Percentiles rank a stretch among this genome's conserved stretches.
These are phyloP conservation scores for Iris pallida DNA, from an alignment of 116 monocot species.

Conservation along the genomic window DNA sequence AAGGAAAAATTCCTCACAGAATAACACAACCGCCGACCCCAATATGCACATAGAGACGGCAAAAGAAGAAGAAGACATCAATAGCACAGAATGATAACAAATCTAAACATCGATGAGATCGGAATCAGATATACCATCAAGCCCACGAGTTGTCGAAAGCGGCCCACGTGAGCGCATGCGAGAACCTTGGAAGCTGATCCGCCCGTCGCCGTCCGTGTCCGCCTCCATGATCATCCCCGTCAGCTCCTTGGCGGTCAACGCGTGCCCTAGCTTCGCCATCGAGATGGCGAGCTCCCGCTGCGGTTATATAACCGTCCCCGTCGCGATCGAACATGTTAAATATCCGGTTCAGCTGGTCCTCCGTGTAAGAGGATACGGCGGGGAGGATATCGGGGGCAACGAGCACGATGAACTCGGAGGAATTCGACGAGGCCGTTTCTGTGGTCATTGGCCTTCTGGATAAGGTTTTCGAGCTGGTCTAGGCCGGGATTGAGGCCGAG, in stretches of 20 bases:
- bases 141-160: conserved; percentile 64
- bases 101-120: too few relatives aligned
- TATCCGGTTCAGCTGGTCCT: conserved; percentile 70
- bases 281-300: conserved; percentile 84
- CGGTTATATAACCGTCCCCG: conserved; percentile 81
- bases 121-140: conserved; percentile 16
- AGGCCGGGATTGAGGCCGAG: conserved; percentile 67
- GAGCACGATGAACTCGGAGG: conserved; percentile 74
- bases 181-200: conserved; percentile 75
- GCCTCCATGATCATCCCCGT: conserved; percentile 94
- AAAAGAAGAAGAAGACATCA: too few relatives aligned
- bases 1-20: too few relatives aligned
- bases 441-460: conserved; percentile 70
- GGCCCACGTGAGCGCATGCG: conserved; percentile 68
- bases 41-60: too few relatives aligned
- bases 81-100: too few relatives aligned
- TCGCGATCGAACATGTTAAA: conserved; percentile 78
- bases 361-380: conserved; percentile 64
- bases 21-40: too few relatives aligned
- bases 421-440: conserved; percentile 77
- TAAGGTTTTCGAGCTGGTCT: conserved; percentile 68
- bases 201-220: conserved; percentile 75
- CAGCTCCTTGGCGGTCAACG: conserved; percentile 71
- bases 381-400: conserved; percentile 62
- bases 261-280: conserved; percentile 80